Conservation (phyloP, 2,329 filamentous ascomycete species). For the Aureobasidium vineae region DNA sequence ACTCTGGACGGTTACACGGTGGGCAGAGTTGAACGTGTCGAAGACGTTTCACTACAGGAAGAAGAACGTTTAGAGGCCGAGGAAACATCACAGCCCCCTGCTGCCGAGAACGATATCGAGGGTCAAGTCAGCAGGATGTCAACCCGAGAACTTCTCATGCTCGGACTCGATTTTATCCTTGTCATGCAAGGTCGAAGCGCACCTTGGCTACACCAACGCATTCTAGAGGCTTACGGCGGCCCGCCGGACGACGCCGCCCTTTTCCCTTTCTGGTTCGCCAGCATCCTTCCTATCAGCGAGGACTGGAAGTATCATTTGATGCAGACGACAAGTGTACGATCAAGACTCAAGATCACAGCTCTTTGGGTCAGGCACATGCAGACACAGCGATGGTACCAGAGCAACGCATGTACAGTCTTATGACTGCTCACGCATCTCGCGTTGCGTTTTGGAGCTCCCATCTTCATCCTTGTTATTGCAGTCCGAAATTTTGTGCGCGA, state of each 20-base stretch:
- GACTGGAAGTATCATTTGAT: slow-evolving; percentile 77
- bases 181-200: slow-evolving; percentile 67
- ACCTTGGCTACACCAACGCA: slow-evolving; percentile 70
- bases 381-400: slow-evolving; percentile 62
- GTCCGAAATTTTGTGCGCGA: slow-evolving; percentile 19
- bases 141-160: slow-evolving; percentile 66
- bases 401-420: slow-evolving; percentile 44
- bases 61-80: slow-evolving; percentile 73
- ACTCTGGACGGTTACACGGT: slow-evolving; percentile 74
- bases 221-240: slow-evolving; percentile 72
- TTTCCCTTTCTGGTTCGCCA: slow-evolving; percentile 91
- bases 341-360: slow-evolving; percentile 78
- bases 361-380: slow-evolving; percentile 74
- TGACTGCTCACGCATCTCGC: slow-evolving; percentile 38
- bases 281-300: slow-evolving; percentile 72
- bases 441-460: slow-evolving; percentile 34
- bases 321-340: slow-evolving; percentile 69
- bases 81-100: slow-evolving; percentile 53
- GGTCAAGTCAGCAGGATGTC: slow-evolving; percentile 58
- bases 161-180: slow-evolving; percentile 65
- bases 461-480: slow-evolving; percentile 34
- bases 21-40: slow-evolving; percentile 71
- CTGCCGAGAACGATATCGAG: slow-evolving; percentile 34
- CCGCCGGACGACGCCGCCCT: slow-evolving; percentile 71
- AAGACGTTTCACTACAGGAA: slow-evolving; percentile 77